Base-by-base conservation (phyloP, 2,329 filamentous ascomycete species). In the Ramichloridium luteum region DNA sequence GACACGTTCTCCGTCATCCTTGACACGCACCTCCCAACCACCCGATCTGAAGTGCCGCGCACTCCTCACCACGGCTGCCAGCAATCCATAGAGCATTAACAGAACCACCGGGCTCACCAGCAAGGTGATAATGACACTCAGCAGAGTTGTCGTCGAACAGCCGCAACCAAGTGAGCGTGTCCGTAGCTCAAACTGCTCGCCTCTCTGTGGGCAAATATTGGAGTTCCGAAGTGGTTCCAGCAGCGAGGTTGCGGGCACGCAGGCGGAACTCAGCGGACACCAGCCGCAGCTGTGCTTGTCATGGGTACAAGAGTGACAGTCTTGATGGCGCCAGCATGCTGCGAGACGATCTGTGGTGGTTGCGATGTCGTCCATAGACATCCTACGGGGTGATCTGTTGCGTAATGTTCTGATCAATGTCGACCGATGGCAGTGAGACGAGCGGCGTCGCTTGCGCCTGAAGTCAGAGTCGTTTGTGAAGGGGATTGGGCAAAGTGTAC, bases 171-270 rank as follows among this genome's bases (percentile, higher is more conserved):
- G 43, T 4, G 59, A 50, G 12, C 48, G 46, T 6, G 61, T 65
- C 3, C 62, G 54, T 5, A 65, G 49, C 37, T 65, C 62, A 35
- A 58, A 65, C 30, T 60, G 54, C 44, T 64, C 62, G 32, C 57
- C 55, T 25, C 54, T 51, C 5, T 56, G 39, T 3, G 53, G 53
- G 31, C 53, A 56, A 15, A 49, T 40, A 13, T 43, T 31, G 6
- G 54, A 25, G 27, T 52, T 48, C 5, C 50, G 53, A 9, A 62
- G 39, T 2, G 62, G 61, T 1, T 57, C 49, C 13, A 62, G 50
- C 2, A 63, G 50, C 10, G 55, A 57, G 22, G 56, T 52, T 4
- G 55, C 50, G 0, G 61, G 58, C 2, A 65, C 51, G 37, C 61
- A 65, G 4, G 59, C 59, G 6, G 45, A 49, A 9, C 58, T 61